phyloP scores from a whole-genome alignment of 2,329 filamentous ascomycete genomes.

The Arthrobotrys iridis region DNA sequence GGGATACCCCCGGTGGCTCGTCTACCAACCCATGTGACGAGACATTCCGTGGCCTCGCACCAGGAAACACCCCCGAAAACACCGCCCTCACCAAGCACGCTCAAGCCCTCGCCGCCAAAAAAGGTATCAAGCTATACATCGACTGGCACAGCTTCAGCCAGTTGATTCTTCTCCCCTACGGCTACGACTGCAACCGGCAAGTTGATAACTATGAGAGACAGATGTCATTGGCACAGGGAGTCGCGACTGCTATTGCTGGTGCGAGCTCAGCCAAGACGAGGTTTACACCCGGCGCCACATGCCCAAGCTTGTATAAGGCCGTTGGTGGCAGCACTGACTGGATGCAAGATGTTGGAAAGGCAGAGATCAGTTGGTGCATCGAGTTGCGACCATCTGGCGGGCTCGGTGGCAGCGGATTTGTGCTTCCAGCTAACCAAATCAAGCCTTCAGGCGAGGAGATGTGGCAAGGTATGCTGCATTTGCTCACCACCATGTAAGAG shows the following conservation, averaged over 20 bases:
- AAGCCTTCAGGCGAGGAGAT: constrained; percentile 64
- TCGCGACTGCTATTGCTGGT: constrained; percentile 22
- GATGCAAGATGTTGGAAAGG: constrained; percentile 61
- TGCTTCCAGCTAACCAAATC: constrained; percentile 66
- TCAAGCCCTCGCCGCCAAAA: constrained; percentile 60
- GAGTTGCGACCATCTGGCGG: constrained; percentile 65
- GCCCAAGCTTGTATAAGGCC: constrained; percentile 71
- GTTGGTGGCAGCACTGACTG: constrained; percentile 65
- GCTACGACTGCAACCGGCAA: constrained; percentile 40
- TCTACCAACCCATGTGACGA: constrained; percentile 42
- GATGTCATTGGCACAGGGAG: constrained; percentile 21
- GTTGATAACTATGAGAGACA: constrained; percentile 38
- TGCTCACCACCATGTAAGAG: constrained; percentile 30
- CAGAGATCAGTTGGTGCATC: constrained; percentile 60
- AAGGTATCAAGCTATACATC: constrained; percentile 66
- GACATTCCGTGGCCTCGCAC: constrained; percentile 63
- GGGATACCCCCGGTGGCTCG: constrained; percentile 64
- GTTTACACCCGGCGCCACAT: constrained; percentile 65
- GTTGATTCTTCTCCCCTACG: constrained; percentile 59
- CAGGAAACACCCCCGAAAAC: constrained; percentile 67
- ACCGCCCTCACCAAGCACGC: constrained; percentile 65
- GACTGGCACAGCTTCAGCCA: constrained; percentile 74
- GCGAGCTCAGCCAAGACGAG: constrained; percentile 62
- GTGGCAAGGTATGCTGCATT: constrained; percentile 62
- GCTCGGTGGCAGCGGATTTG: constrained; percentile 63